Evolutionary conservation across 345 rosid genomes (phyloP), one percentile per base, ranked within the genome.

Genomic region (Bruguiera sexangula): DNA sequence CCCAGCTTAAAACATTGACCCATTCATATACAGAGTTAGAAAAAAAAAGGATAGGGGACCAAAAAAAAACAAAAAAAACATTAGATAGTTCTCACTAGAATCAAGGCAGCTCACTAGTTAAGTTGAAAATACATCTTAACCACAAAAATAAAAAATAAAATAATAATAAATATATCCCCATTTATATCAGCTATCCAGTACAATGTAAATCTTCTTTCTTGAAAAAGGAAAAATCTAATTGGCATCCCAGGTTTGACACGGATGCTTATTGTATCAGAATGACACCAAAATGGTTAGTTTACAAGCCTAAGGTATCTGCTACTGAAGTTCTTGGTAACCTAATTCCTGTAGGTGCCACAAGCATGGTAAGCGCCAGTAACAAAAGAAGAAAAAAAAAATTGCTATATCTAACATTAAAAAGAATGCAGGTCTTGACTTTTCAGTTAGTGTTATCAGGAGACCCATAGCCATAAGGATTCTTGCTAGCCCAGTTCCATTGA

Each of bases 401-500:
- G 50, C 5, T 43, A 43, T 26, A 13, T 26, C 29, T 29, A 4
- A 2, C n/a, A 15, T 48, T 65, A 20, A 21, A 11, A 6, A 3
- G 5, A 48, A 31, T 26, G 13, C 18, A 39, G 15, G 19, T n/a
- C 29, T 15, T 48, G 0, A 58, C 15, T 19, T 31, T 52, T 79
- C 73, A 76, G 22, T 74, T 59, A 11, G 78, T 11, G 16, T 43
- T 0, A 11, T 43, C 50, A 11, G 88, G 63, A 37, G 96, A 79
- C 66, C 63, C 96, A 54, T 92, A 90, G 69, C 99, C 99, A 51
- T 88, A 86, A 7, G 98, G 97, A 71, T 95, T 90, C 76, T 95
- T 87, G 84, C 92, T 85, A 0, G 97, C 96, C 96, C 99, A 92
- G 74, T 89, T 88, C 97, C 97, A 91, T 52, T 85, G 89, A 77